phyloP scores from a whole-genome alignment of 768 basidiomycete genomes.

The Russula sp. region DNA sequence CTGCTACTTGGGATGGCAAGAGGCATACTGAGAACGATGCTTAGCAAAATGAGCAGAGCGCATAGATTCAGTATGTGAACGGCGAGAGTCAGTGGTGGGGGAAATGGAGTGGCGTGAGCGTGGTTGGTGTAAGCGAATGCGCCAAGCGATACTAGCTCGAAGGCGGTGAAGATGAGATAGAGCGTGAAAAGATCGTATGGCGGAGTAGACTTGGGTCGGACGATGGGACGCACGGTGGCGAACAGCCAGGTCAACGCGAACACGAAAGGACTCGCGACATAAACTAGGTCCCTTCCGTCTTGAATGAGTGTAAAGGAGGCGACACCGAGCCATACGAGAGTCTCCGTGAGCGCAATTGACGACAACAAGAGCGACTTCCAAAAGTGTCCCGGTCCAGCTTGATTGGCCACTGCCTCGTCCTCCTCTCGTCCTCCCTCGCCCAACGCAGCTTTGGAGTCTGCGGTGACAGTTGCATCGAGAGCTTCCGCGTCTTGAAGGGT shows the following conservation, averaged over 20 bases:
- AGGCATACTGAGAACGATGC: slow-evolving; percentile 54
- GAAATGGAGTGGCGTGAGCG: slow-evolving; percentile 38
- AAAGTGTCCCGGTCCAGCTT: slow-evolving; percentile 30
- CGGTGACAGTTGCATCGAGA: slow-evolving; percentile 1
- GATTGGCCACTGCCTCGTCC: slow-evolving; percentile 18
- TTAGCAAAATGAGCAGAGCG: slow-evolving; percentile 37
- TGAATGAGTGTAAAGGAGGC: slow-evolving; percentile 47
- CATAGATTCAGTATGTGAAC: slow-evolving; percentile 37
- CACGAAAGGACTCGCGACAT: slow-evolving; percentile 37
- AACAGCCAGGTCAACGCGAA: slow-evolving; percentile 60
- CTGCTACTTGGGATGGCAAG: slow-evolving; percentile 51
- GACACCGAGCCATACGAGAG: slow-evolving; percentile 50
- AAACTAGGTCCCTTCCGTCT: slow-evolving; percentile 29
- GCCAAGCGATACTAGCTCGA: slow-evolving; percentile 43
- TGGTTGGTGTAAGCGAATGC: slow-evolving; percentile 46
- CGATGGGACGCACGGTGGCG: slow-evolving; percentile 47
- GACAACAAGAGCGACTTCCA: slow-evolving; percentile 58
- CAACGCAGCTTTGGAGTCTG: not conserved
- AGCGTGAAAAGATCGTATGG: slow-evolving; percentile 58
- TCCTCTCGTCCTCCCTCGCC: not conserved
- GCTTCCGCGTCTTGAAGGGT: slow-evolving; percentile 31
- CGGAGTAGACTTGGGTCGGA: slow-evolving; percentile 46
- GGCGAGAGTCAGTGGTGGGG: slow-evolving; percentile 26
- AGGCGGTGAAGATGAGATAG: slow-evolving; percentile 42
- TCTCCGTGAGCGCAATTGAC: slow-evolving; percentile 47